Evolutionary conservation across 2,329 filamentous ascomycete species (phyloP).

Genomic region (Raffaelea ambrosiae): DNA sequence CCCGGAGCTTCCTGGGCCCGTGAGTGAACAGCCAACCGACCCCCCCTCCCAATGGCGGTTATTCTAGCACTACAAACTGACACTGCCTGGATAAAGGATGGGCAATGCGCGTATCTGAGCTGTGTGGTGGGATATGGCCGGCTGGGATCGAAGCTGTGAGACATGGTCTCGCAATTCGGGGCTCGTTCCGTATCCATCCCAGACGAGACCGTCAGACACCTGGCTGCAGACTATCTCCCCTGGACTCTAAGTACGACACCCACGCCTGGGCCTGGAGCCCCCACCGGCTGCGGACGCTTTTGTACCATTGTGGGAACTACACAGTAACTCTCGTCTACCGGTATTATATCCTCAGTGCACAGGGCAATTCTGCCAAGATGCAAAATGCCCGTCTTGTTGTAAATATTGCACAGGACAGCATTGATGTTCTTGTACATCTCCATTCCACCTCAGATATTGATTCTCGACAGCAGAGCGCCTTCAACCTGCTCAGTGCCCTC

Average conservation of each 20-base stretch:
- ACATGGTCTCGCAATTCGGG: conserved; percentile 29
- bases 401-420: conserved; percentile 22
- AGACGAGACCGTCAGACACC: conserved; percentile 26
- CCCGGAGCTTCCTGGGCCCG: conserved; percentile 34
- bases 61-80: no score
- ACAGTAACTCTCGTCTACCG: conserved; percentile 35
- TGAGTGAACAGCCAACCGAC: no score
- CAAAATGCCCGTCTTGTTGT: conserved; percentile 29
- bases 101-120: conserved; percentile 24
- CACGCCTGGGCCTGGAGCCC: conserved; percentile 24
- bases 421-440: conserved; percentile 28
- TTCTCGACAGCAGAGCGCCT: conserved; percentile 27
- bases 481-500: conserved; percentile 29
- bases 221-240: conserved; percentile 35
- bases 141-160: conserved; percentile 37
- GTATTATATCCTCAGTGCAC: conserved; percentile 28
- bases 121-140: conserved; percentile 40
- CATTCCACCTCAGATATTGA: conserved; percentile 27
- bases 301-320: conserved; percentile 37
- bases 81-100: no score
- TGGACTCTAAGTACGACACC: conserved; percentile 28
- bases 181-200: conserved; percentile 23
- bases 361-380: conserved; percentile 25
- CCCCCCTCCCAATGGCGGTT: no score
- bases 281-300: conserved; percentile 26